Evolutionary conservation across 345 rosid genomes (phyloP).

Genomic region (Raphanus sativus): DNA sequence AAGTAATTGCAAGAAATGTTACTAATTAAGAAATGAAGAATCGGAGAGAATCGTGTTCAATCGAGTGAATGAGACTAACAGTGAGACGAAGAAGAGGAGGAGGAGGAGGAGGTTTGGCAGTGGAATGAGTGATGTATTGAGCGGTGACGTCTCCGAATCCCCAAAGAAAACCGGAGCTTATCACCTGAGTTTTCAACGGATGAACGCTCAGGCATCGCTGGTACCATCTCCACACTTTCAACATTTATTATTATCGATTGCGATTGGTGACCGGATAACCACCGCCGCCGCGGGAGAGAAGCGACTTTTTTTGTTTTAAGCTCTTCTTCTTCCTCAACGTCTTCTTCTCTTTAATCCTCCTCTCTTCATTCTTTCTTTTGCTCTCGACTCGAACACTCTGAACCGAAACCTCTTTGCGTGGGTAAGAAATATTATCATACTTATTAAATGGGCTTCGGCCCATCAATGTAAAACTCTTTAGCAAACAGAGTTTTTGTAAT

Average conservation of each 20-base stretch:
- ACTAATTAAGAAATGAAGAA: background rate
- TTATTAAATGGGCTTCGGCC: constrained; percentile 21
- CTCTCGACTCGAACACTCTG: background rate
- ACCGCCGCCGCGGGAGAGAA: constrained; percentile 1
- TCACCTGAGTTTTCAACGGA: constrained; percentile 82
- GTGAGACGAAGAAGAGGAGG: constrained; percentile 41
- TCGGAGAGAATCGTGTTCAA: background rate
- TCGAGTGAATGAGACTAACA: constrained; percentile 23
- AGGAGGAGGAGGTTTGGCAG: constrained; percentile 47
- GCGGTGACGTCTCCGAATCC: constrained; percentile 85
- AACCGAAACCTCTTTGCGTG: background rate
- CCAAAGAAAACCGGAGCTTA: constrained; percentile 93
- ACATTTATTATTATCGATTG: constrained; percentile 40
- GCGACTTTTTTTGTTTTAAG: constrained; percentile 19
- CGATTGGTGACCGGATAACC: constrained; percentile 15
- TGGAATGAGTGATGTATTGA: constrained; percentile 80
- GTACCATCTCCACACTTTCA: constrained; percentile 86
- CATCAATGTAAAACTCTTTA: background rate
- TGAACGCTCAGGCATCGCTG: constrained; percentile 63
- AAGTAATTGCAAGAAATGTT: background rate
- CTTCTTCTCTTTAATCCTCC: constrained; percentile 13
- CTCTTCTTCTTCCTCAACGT: constrained; percentile 17
- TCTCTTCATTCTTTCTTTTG: background rate
- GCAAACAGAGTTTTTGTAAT: too few species aligned
- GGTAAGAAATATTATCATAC: background rate